Conservation (phyloP, 2,329 filamentous ascomycete genomes). For the Grosmannia clavigera region DNA sequence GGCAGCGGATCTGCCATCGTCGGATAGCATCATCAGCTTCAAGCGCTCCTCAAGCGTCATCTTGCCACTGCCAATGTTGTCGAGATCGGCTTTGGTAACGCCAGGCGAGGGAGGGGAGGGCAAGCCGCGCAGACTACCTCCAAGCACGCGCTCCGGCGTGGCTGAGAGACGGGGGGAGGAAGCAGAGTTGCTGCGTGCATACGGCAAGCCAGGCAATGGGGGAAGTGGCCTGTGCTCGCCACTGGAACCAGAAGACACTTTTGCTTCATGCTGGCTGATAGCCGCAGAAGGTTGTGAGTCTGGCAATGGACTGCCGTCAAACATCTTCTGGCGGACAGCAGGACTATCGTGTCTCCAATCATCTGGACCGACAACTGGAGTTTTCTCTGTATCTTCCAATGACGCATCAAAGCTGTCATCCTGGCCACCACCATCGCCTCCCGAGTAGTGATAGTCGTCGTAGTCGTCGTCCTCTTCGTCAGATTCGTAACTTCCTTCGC, state of each 20-base stretch:
- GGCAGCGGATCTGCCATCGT: slow-evolving; percentile 49
- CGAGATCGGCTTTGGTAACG: slow-evolving; percentile 63
- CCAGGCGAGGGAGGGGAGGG: slow-evolving; percentile 62
- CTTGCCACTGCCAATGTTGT: slow-evolving; percentile 59
- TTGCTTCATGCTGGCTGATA: slow-evolving; percentile 47
- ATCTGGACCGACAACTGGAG: slow-evolving; percentile 91
- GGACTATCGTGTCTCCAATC: slow-evolving; percentile 76
- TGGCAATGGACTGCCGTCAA: slow-evolving; percentile 58
- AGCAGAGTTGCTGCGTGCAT: slow-evolving; percentile 31
- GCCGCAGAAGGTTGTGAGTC: slow-evolving; percentile 33
- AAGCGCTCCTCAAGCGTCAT: slow-evolving; percentile 81
- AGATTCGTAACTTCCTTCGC: slow-evolving; percentile 87
- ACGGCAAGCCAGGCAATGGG: slow-evolving; percentile 58
- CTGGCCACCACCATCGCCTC: slow-evolving; percentile 47
- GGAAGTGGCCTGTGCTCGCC: slow-evolving; percentile 76
- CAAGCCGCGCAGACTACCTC: slow-evolving; percentile 46
- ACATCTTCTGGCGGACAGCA: slow-evolving; percentile 31
- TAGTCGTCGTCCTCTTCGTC: slow-evolving; percentile 63
- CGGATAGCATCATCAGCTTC: slow-evolving; percentile 77
- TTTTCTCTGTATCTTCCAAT: slow-evolving; percentile 91
- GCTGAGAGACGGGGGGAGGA: slow-evolving; percentile 54
- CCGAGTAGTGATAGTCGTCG: slow-evolving; percentile 35
- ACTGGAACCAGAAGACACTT: slow-evolving; percentile 65
- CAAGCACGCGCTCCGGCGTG: slow-evolving; percentile 60
- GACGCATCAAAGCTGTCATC: slow-evolving; percentile 95